phyloP scores from a whole-genome alignment of 2,329 filamentous ascomycete genomes.

The Nigrospora osmanthi region DNA sequence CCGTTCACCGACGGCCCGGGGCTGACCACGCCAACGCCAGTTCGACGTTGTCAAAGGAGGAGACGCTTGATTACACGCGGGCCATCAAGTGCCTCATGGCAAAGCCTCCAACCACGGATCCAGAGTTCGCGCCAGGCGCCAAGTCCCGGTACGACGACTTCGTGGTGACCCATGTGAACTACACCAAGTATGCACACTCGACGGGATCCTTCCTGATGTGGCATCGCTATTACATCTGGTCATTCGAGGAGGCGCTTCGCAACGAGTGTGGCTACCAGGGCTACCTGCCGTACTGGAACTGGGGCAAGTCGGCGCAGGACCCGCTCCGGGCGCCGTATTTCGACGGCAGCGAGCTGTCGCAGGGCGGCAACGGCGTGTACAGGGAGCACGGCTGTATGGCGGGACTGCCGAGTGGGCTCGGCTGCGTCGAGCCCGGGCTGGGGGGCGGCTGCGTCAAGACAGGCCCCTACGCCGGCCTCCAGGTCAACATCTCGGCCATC shows the following conservation, averaged over 20 bases:
- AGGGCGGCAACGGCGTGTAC: constrained; percentile 19
- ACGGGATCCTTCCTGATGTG: background rate
- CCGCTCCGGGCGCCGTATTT: constrained; percentile 21
- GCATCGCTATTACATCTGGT: constrained; percentile 17
- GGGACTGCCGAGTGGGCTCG: constrained; percentile 1
- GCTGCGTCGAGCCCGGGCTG: constrained; percentile 7
- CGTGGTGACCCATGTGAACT: background rate
- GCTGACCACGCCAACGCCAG: background rate
- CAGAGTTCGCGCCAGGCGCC: background rate
- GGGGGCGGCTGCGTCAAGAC: constrained; percentile 26
- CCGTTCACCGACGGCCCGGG: background rate
- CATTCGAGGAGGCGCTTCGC: constrained; percentile 13
- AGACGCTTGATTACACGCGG: constrained; percentile 4
- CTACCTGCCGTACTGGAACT: constrained; percentile 30
- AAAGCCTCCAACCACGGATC: background rate
- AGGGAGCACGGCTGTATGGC: constrained; percentile 6
- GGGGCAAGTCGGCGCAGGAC: constrained; percentile 22
- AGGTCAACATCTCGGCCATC: constrained; percentile 14
- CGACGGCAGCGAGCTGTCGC: constrained; percentile 27
- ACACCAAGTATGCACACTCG: background rate
- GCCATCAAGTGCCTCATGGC: background rate
- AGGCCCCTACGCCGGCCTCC: constrained; percentile 16
- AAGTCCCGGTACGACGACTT: background rate
- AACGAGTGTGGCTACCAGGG: constrained; percentile 20
- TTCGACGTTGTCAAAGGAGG: too few relatives aligned